Base-by-base conservation (phyloP, 805 yeast genomes). In the Saturnispora serradocipensis region DNA sequence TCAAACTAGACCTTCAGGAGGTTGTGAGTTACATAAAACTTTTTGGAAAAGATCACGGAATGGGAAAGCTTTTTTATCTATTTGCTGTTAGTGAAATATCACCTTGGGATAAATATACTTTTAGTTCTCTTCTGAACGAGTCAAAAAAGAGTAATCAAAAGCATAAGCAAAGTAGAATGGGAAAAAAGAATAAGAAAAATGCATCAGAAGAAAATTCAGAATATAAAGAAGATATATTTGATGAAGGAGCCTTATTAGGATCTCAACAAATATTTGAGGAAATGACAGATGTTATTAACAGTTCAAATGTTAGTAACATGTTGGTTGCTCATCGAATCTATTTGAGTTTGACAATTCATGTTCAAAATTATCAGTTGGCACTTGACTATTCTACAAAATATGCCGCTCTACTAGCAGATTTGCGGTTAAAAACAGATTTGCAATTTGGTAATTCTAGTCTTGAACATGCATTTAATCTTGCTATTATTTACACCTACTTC, bases 401-500 rank as follows among this genome's bases (percentile, higher is more conserved):
- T 11, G 74, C 87, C 24, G 72, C 74, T 3, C 59, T 77, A 3
- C 69, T 84, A 10, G 79, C 84, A 0, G 73, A 72, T 16, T 58
- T 74, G 5, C 73, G 74, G 18, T 64, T 75, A 46, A 64, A 68
- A 8, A 68, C 78, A 3, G 82, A 83, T 0, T 68, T 75, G 7
- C 61, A 66, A 9, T 70, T 87, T 39, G 62, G 64, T 0, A 68
- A 80, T 55, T 73, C 89, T 1, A 78, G 74, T 56, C 74, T 73
- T 48, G 85, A 81, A 48, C 67, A 87, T 22, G 71, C 84, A 8
- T 74, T 88, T 36, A 72, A 78, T 24, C 71, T 87, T 50, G 98
- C 93, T 0, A 77, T 82, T 0, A 75, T 85, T 1, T 87, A 89
- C 61, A 86, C 95, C 0, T 84, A 87, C 61, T 77, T 82, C 61